Evolutionary conservation across 1,284 basidiomycete genomes (phyloP), one percentile per base, ranked within the genome.

Genomic region (Fereydounia khargensis): DNA sequence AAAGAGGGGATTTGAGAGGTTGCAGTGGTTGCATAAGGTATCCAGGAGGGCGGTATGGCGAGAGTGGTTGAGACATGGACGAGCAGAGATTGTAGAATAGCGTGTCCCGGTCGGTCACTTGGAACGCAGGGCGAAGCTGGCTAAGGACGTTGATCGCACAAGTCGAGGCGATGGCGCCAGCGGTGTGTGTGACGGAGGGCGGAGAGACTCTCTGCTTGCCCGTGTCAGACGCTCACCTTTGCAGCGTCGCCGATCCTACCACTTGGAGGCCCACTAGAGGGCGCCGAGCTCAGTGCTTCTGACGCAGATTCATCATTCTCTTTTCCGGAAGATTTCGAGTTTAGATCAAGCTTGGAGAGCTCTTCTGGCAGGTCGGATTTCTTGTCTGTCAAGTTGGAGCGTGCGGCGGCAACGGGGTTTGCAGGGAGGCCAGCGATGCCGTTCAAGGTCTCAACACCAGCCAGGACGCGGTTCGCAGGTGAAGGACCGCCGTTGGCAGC

Each of bases 401-500:
- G 37, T 13, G 57, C 51, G 10, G 52, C 52, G 9, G 41, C 48
- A 6, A 60, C 47, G 1, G 57, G 57, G 22, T 61, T 61, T 13
- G 57, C 57, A 6, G 57, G 57, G 3, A 61, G 39, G 16, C 57
- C 57, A 3, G 57, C 57, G 20, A 61, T 61, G 10, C 58, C 58
- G 40, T 49, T 62, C 10, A 62, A 39, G 3, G 49, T 50, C 27
- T 62, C 58, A 11, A 57, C 53, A 8, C 53, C 53, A 3, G 58
- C 58, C 13, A 62, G 43, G 1, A 62, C 58, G 20, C 58, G 66
- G 32, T 61, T 54, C n/a, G 66, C 66, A 14, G 66, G 68, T 21
- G 56, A 62, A 2, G 66, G 68, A 4, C 68, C 68, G 27, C 68
- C 68, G 32, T 70, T 65, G 14, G 68, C 65, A 11, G 68, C 68